phyloP scores from a whole-genome alignment of 345 rosid species.

The Gossypium bickii region DNA sequence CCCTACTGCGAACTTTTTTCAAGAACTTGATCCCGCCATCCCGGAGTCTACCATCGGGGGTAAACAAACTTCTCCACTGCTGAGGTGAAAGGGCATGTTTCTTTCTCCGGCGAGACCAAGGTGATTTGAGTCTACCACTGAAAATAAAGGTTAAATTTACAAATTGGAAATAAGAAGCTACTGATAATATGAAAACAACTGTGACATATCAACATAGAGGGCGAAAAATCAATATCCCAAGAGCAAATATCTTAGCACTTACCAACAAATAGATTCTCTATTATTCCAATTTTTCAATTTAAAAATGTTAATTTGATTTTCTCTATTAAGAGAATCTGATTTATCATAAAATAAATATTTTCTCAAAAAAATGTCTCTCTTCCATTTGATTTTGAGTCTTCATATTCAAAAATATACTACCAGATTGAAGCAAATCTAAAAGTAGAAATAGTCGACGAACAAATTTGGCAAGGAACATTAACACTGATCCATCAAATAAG shows the following conservation, averaged over 20 bases:
- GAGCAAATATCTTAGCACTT: not conserved
- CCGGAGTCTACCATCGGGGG: conserved; percentile 66
- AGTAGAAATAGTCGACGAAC: not conserved
- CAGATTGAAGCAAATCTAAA: not conserved
- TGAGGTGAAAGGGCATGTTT: conserved; percentile 60
- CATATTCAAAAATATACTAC: not conserved
- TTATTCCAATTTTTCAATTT: not conserved
- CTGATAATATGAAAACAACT: not conserved
- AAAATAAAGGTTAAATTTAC: conserved; percentile 10
- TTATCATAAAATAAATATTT: not conserved
- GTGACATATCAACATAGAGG: not conserved
- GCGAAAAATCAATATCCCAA: not conserved
- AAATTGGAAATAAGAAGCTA: not conserved
- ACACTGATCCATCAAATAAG: not conserved
- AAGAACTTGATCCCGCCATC: conserved; percentile 73
- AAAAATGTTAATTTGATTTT: no score
- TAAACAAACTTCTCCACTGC: conserved; percentile 73
- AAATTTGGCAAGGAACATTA: not conserved
- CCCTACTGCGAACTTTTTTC: conserved; percentile 87
- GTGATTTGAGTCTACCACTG: conserved; percentile 73
- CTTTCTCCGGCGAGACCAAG: conserved; percentile 81
- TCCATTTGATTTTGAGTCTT: conserved; percentile 3
- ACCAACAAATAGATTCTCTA: not conserved
- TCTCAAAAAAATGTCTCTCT: not conserved
- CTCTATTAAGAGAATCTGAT: not conserved